Evolutionary conservation across 352 stramenopile genomes (phyloP).

Genomic region (Phytophthora nicotianae): DNA sequence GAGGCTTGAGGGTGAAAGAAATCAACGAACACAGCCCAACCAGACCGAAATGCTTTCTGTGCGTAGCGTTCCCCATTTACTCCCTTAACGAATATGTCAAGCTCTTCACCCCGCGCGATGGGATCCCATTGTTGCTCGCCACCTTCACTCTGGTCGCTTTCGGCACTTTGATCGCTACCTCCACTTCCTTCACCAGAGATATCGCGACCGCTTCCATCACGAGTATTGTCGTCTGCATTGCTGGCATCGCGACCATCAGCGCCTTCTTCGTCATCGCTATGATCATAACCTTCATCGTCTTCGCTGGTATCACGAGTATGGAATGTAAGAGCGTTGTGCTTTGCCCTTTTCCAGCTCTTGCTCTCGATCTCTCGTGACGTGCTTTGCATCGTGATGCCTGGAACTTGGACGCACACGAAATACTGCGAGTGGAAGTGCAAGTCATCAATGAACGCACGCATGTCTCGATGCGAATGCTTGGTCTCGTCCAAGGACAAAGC

Average conservation of each 20-base stretch:
- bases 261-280: not conserved
- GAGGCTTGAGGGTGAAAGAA: conserved; percentile 84
- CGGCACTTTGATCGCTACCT: not conserved
- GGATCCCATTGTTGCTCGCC: conserved; percentile 30
- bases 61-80: conserved; percentile 63
- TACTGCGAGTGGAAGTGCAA: conserved; percentile 86
- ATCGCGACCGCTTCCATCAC: not conserved
- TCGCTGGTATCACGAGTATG: not conserved
- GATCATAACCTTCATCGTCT: not conserved
- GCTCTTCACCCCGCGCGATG: conserved; percentile 41
- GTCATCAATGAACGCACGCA: conserved; percentile 70
- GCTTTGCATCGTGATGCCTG: conserved; percentile 49
- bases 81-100: conserved; percentile 84
- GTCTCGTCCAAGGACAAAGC: conserved; percentile 71
- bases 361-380: conserved; percentile 15
- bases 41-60: conserved; percentile 67
- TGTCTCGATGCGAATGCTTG: conserved; percentile 46
- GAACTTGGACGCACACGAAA: conserved; percentile 71
- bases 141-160: conserved; percentile 2
- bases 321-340: conserved; percentile 6
- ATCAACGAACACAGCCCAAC: conserved; percentile 81
- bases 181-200: not conserved
- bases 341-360: conserved; percentile 4
- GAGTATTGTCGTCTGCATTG: not conserved
- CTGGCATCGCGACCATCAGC: not conserved